A percentile compares a stretch with the other conserved stretches of the same genome.
Conservation (phyloP, 2,329 filamentous ascomycete species). For the Paramyrothecium roridum region DNA sequence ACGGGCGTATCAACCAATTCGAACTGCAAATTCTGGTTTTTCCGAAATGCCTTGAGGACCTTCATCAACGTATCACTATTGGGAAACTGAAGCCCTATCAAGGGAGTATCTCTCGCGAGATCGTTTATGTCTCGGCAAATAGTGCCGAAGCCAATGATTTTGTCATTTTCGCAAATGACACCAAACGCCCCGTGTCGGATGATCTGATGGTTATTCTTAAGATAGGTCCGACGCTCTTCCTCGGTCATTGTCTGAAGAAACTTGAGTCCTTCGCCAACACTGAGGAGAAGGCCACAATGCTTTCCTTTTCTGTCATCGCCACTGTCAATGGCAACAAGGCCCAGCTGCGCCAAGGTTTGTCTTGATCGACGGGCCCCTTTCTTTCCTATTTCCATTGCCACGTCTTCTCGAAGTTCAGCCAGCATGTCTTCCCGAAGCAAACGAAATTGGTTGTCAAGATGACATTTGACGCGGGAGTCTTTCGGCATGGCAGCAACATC, state of each 20-base stretch:
- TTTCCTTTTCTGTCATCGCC: too few relatives aligned
- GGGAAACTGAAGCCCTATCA: slow-evolving; percentile 24
- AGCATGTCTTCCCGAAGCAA: slow-evolving; percentile 70
- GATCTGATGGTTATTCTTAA: slow-evolving; percentile 31
- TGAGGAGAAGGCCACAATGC: too few relatives aligned
- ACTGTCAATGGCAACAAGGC: too few relatives aligned
- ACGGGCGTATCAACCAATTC: slow-evolving; percentile 61
- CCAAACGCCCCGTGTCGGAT: slow-evolving; percentile 53
- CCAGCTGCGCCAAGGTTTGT: too few relatives aligned
- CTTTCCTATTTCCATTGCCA: slow-evolving; percentile 45
- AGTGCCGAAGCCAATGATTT: slow-evolving; percentile 58
- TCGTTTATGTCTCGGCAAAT: slow-evolving; percentile 45
- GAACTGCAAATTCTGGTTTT: slow-evolving; percentile 28
- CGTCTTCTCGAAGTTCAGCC: slow-evolving; percentile 59
- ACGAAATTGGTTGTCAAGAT: slow-evolving; percentile 71
- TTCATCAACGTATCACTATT: too few relatives aligned
- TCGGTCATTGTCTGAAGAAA: too few relatives aligned
- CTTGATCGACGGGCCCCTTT: slow-evolving; percentile 38
- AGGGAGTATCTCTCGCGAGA: slow-evolving; percentile 40
- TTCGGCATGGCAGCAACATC: too few relatives aligned
- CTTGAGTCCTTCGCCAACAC: too few relatives aligned
- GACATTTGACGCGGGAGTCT: slow-evolving; percentile 15
- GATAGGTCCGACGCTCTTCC: slow-evolving; percentile 29
- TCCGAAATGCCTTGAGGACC: too few relatives aligned
- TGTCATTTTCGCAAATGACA: slow-evolving; percentile 47